Base-by-base conservation (phyloP, 2,329 filamentous ascomycete genomes). In the Atkinsonella hypoxylon region DNA sequence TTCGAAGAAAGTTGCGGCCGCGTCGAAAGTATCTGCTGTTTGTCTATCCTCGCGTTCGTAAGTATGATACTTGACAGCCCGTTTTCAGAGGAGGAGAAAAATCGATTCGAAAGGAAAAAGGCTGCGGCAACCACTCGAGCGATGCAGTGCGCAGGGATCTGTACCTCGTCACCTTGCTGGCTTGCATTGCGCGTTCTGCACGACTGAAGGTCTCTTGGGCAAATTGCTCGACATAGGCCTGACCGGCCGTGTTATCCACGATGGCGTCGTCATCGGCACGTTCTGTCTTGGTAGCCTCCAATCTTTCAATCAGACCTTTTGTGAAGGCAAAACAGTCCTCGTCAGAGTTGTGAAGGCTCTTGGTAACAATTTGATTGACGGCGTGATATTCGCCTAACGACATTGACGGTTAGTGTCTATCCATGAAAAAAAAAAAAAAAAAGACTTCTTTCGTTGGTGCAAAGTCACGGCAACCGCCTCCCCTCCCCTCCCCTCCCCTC, bases 161-260 rank as follows among this genome's bases (percentile, higher is more conserved):
- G 32, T 69, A 89, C 85, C 81, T 83, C 40, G 89, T 90, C 54
- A 88, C 89, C 63, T 85, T 90, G 69, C 93, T 85, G 46, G 86
- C 85, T 52, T 82, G 79, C 61, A 97, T 80, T 0, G 89, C 84
- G 51, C 85, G 81, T 61, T 96, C 88, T 4, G 87, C 91, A 55
- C 89, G 81, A 45, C 84, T 79, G 56, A 98, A 90, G 0, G 89
- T 90, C 61, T 95, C 87, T 56, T 91, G 75, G 0, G 85, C 91
- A 66, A 98, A 98, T 64, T 95, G 86, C 67, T 97, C 90, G 45
- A 97, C 84, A 60, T 95, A 95, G 49, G 89, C 89, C 67, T 90
- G 88, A 1, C 89, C 91, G 4, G 86, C 88, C 1, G 83, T 72
- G 59, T 96, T 90, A 67, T 97, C 91, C 6, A 80, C 75, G 49